phyloP scores from a whole-genome alignment of 1,139 yeast genomes.

The Blastobotrys serpentis region DNA sequence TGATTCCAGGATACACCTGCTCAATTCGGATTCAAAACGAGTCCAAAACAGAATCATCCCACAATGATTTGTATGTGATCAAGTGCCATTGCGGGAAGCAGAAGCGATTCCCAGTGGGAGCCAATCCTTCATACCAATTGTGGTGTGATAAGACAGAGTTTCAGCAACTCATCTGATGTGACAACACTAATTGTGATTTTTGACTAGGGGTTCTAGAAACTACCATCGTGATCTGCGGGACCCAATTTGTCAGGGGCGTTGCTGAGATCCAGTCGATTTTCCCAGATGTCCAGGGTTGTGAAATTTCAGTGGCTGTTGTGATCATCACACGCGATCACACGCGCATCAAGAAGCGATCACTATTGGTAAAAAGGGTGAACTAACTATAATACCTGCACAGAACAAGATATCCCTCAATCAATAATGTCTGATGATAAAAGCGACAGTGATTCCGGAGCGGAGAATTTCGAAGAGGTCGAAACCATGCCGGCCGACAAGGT shows the following conservation, averaged over 20 bases:
- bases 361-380: too few relatives aligned
- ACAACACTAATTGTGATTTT: not conserved
- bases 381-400: too few relatives aligned
- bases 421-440: not conserved
- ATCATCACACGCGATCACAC: too few relatives aligned
- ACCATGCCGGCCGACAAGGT: conserved; percentile 28
- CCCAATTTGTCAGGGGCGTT: too few relatives aligned
- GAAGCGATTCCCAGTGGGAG: not conserved
- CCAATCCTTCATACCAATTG: not conserved
- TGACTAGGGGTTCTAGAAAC: too few relatives aligned
- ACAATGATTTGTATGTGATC: not conserved
- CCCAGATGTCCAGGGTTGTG: too few relatives aligned
- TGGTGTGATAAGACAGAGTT: conserved; percentile 2
- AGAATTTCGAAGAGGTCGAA: conserved; percentile 12
- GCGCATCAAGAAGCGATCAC: too few relatives aligned
- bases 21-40: not conserved
- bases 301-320: too few relatives aligned
- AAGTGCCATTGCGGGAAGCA: not conserved
- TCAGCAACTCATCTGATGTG: too few relatives aligned
- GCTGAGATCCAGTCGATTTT: too few relatives aligned
- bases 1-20: conserved; percentile 49
- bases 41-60: not conserved
- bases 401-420: too few relatives aligned
- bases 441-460: not conserved
- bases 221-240: too few relatives aligned